A percentile compares a stretch with the other conserved stretches of the same genome.
Evolutionary conservation across 345 rosid genomes (phyloP).

Genomic region (Microthlaspi erraticum): DNA sequence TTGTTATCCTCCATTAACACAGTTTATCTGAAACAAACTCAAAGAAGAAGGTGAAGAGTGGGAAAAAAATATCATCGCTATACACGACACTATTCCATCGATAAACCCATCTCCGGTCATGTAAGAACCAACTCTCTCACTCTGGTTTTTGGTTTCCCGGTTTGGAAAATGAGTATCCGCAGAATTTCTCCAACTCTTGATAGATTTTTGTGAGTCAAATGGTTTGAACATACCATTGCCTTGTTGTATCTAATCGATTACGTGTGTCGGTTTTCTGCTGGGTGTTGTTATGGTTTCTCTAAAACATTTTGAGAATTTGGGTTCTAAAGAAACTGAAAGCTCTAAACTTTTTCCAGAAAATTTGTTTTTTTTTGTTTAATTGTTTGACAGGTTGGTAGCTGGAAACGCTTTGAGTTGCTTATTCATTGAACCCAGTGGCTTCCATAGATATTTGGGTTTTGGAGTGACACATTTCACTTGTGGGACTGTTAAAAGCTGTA

Average conservation of each 20-base stretch:
- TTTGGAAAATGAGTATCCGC: conserved; percentile 11
- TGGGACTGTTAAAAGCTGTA: conserved; percentile 48
- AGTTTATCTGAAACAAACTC: neutral
- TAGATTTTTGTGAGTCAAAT: too few species aligned
- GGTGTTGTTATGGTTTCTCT: too few species aligned
- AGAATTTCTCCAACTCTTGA: conserved; percentile 2
- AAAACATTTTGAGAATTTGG: neutral
- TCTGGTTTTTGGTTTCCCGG: conserved; percentile 8
- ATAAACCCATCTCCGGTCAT: conserved; percentile 29
- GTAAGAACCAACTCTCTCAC: conserved; percentile 28
- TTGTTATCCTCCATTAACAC: conserved; percentile 30
- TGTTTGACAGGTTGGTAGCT: conserved; percentile 52
- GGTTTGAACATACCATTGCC: too few species aligned
- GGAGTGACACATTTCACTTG: conserved; percentile 43
- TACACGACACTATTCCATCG: neutral
- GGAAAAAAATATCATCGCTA: too few species aligned
- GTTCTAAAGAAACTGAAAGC: neutral
- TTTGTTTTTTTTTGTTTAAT: neutral
- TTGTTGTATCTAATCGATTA: too few species aligned
- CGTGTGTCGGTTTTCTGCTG: too few species aligned
- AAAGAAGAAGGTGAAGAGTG: neutral
- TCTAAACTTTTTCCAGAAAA: neutral
- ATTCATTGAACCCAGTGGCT: conserved; percentile 45
- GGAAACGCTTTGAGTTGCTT: conserved; percentile 49
- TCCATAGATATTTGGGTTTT: conserved; percentile 40